Percentiles rank a stretch among this genome's conserved stretches.
These are phyloP conservation scores for Hibiscus mutabilis DNA, from an alignment of 345 rosid species.

Conservation along the genomic window DNA sequence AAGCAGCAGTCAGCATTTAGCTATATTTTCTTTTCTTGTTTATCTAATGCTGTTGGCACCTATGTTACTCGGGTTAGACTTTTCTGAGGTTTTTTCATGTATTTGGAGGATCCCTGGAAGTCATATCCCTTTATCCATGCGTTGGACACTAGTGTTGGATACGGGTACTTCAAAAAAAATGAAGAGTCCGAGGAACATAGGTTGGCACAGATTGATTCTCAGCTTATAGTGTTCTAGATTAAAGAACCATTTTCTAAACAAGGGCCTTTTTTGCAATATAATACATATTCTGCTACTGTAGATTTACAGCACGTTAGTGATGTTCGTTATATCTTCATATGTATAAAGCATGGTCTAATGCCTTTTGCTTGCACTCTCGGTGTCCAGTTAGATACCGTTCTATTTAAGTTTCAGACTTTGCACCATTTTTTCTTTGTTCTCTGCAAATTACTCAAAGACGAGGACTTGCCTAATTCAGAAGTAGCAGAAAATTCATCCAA, in stretches of 20 bases:
- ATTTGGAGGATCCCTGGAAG: too few species aligned
- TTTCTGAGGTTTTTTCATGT: too few species aligned
- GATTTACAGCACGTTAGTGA: background rate
- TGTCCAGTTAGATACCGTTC: constrained; percentile 62
- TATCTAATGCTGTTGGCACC: background rate
- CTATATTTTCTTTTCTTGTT: background rate
- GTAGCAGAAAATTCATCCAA: constrained; percentile 30
- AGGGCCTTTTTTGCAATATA: background rate
- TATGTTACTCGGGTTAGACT: too few species aligned
- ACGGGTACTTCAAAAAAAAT: too few species aligned
- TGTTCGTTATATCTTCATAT: background rate
- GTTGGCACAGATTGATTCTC: background rate
- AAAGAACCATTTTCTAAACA: background rate
- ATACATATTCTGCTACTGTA: background rate
- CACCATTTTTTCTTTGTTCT: constrained; percentile 82
- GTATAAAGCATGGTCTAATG: background rate
- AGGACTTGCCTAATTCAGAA: constrained; percentile 31
- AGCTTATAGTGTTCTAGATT: background rate
- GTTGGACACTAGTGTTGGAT: too few species aligned
- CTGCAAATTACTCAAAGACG: constrained; percentile 65
- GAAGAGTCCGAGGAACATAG: too few species aligned
- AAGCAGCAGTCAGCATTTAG: constrained; percentile 4
- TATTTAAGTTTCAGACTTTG: constrained; percentile 59
- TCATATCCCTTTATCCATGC: too few species aligned
- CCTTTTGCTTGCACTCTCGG: constrained; percentile 26